Conservation (phyloP, 106 monocot genomes). For the Allium cepa region DNA sequence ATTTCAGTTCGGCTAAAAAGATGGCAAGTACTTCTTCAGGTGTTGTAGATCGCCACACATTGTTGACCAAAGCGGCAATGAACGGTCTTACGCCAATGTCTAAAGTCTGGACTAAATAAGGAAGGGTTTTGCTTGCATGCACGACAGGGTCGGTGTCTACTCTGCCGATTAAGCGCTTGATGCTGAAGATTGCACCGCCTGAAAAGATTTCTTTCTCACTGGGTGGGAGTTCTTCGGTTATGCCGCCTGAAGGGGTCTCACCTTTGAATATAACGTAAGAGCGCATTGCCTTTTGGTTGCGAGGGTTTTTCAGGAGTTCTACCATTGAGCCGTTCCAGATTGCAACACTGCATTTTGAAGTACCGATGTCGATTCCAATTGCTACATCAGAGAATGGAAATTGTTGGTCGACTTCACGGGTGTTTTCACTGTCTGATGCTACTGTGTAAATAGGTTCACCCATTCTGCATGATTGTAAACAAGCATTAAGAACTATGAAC, state of each 20-base stretch:
- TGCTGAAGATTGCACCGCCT: conserved; percentile 66
- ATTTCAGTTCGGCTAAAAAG: conserved; percentile 52
- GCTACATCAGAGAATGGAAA: conserved; percentile 34
- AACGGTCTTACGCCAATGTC: conserved; percentile 70
- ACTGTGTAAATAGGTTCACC: conserved; percentile 60
- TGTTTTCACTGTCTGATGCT: conserved; percentile 64
- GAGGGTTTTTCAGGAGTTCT: conserved; percentile 58
- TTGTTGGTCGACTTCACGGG: conserved; percentile 36
- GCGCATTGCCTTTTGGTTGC: conserved; percentile 48
- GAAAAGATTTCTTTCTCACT: conserved; percentile 60
- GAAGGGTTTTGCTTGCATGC: conserved; percentile 63
- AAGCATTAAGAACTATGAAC: not conserved
- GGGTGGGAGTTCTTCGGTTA: conserved; percentile 33
- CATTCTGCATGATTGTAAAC: conserved; percentile 17
- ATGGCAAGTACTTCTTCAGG: conserved; percentile 78
- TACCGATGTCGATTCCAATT: conserved; percentile 74
- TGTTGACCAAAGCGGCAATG: conserved; percentile 67
- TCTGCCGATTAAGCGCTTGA: conserved; percentile 70
- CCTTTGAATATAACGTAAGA: conserved; percentile 68
- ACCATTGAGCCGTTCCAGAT: conserved; percentile 63
- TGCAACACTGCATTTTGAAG: conserved; percentile 75
- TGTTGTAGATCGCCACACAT: conserved; percentile 67
- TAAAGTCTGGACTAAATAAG: conserved; percentile 73
- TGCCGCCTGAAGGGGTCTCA: conserved; percentile 42
- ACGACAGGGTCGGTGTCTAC: conserved; percentile 68